phyloP scores from a whole-genome alignment of 305 asterid species.

The Rubia occidens region DNA sequence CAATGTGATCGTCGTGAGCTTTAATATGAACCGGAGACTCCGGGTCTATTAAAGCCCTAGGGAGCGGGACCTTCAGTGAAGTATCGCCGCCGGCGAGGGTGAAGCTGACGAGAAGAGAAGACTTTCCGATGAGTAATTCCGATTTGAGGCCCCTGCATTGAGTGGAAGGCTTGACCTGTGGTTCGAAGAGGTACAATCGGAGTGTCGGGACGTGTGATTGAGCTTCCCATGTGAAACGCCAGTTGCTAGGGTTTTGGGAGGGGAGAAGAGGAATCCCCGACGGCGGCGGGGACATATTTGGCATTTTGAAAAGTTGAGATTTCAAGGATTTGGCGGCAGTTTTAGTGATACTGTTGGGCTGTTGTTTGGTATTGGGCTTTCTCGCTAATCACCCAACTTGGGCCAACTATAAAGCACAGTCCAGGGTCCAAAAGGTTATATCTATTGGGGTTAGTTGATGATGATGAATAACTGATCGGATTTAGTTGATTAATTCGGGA shows the following conservation, averaged over 20 bases:
- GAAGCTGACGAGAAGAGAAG: constrained; percentile 44
- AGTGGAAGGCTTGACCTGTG: constrained; percentile 33
- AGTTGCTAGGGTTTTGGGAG: constrained; percentile 37
- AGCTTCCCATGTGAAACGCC: constrained; percentile 85
- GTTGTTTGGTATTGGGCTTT: constrained; percentile 6
- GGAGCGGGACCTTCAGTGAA: constrained; percentile 48
- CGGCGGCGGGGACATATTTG: constrained; percentile 27
- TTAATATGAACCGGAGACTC: constrained; percentile 50
- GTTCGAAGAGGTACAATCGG: constrained; percentile 57
- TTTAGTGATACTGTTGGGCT: constrained; percentile 7
- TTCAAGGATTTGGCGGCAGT: constrained; percentile 17
- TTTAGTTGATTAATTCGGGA: too few species aligned
- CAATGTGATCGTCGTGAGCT: constrained; percentile 61
- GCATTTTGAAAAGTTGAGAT: not conserved
- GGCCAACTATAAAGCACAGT: not conserved
- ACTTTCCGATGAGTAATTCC: constrained; percentile 36
- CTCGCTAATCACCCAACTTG: not conserved
- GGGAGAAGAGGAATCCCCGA: constrained; percentile 24
- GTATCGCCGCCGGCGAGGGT: constrained; percentile 24
- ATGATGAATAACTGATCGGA: too few species aligned
- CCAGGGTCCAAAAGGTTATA: too few species aligned
- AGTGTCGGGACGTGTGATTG: constrained; percentile 64
- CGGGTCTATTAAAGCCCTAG: constrained; percentile 58
- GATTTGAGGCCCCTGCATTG: constrained; percentile 43
- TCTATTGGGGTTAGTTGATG: too few species aligned